Base-by-base conservation (phyloP, 169 alveolate species). In the Plasmodium billcollinsi region DNA sequence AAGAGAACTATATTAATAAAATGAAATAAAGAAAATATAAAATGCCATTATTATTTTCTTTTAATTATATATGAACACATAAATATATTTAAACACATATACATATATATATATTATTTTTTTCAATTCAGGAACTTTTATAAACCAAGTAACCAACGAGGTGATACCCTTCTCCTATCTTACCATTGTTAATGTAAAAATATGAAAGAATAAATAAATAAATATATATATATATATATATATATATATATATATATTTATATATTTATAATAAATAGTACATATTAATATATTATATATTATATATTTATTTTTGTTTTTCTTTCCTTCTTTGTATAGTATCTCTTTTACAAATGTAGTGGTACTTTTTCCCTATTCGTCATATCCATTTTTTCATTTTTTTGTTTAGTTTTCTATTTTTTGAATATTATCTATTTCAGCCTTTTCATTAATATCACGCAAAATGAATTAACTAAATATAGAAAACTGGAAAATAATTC, bases 301-400 rank as follows among this genome's bases (percentile, higher is more conserved):
- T 33, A 4, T 24, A 24, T 24, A 24, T 11, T 33, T 2, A 62
- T 66, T 56, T 39, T 15, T 7, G 45, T 69, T 45, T 47, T 69
- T 47, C 49, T 69, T 69, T 69, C 11, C 20, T n/a, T 33, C 65
- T 33, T n/a, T 75, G 9, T 75, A 24, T 70, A 75, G 89, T 75
- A 75, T 58, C 66, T 75, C 24, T 75, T 75, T 75, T 75, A 74
- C 24, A 65, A 75, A 47, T 65, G 45, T 72, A 75, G 70, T 56
- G 74, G 76, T 67, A 75, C 89, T 21, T 75, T 75, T 70, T 75
- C 75, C 76, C 26, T 75, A 43, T 65, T 62, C 21, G 33, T 75
- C 43, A 56, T 75, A 75, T 75, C 89, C 14, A 24, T 75, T 15
- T 43, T 62, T 63, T 24, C 69, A 43, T 29, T 67, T 18, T 18